These are phyloP conservation scores for Rhynchosporium secalis DNA, from an alignment of 2,329 filamentous ascomycete genomes.

Conservation along the genomic window DNA sequence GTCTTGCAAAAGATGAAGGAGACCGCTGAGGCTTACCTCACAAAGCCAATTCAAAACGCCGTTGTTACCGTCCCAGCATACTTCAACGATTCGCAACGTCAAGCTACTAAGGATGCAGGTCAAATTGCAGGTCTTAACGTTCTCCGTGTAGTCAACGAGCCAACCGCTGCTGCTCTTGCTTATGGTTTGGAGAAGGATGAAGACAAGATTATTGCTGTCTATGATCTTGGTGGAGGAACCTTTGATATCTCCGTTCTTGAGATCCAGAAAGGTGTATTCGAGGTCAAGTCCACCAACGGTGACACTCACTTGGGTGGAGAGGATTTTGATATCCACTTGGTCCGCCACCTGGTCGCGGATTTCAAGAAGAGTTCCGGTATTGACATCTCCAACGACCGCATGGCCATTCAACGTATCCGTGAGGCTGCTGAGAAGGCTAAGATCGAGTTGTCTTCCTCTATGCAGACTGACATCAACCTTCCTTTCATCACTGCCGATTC, in stretches of 20 bases:
- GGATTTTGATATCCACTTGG: conserved; percentile 94
- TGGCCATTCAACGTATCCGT: conserved; percentile 98
- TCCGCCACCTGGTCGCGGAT: conserved; percentile 88
- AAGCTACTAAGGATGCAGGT: conserved; percentile 97
- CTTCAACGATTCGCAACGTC: conserved; percentile 98
- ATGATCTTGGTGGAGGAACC: conserved; percentile 97
- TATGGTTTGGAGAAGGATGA: conserved; percentile 95
- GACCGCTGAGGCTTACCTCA: conserved; percentile 90
- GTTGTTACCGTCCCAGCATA: conserved; percentile 97
- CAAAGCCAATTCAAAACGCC: conserved; percentile 90
- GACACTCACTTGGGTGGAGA: conserved; percentile 98
- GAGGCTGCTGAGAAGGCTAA: conserved; percentile 99
- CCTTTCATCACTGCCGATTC: conserved; percentile 98
- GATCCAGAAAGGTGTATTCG: conserved; percentile 97
- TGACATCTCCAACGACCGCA: conserved; percentile 87
- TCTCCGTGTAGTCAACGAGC: conserved; percentile 96
- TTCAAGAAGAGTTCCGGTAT: conserved; percentile 97
- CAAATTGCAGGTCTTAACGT: conserved; percentile 96
- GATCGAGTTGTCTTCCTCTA: conserved; percentile 94
- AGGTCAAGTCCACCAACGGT: conserved; percentile 99
- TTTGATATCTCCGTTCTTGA: conserved; percentile 98
- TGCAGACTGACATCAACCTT: conserved; percentile 96
- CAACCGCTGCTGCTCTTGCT: conserved; percentile 90
- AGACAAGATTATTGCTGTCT: conserved; percentile 88
- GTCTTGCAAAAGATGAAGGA: conserved; percentile 99